A percentile compares a stretch with the other conserved stretches of the same genome.
Conservation (phyloP, 2,329 filamentous ascomycete genomes). For the Pseudopyricularia cyperi region DNA sequence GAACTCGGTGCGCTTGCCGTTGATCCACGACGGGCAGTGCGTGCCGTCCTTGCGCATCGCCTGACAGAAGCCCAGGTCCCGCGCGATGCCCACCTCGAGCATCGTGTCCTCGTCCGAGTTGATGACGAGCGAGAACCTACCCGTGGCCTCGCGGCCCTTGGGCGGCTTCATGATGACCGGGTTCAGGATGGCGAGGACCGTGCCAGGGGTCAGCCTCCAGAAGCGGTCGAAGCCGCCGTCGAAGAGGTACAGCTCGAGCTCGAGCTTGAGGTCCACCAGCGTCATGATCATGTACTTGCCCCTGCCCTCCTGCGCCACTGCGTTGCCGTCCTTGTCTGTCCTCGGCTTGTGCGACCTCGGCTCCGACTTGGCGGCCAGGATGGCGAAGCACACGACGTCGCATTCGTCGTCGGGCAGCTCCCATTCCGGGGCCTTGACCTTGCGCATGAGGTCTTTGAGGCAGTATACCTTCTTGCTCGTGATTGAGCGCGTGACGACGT, state of each 20-base stretch:
- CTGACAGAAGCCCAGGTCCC: constrained; percentile 84
- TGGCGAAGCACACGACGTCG: constrained; percentile 80
- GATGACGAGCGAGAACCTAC: constrained; percentile 74
- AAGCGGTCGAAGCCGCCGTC: constrained; percentile 81
- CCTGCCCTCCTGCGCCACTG: constrained; percentile 35
- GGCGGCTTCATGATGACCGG: constrained; percentile 83
- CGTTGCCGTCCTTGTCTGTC: constrained; percentile 23
- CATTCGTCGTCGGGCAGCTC: constrained; percentile 70
- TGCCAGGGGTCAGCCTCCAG: constrained; percentile 90
- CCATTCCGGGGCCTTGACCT: constrained; percentile 73
- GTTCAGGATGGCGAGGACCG: constrained; percentile 82
- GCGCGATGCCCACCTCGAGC: constrained; percentile 72
- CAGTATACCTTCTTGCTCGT: constrained; percentile 63
- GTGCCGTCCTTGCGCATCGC: constrained; percentile 73
- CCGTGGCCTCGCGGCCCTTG: constrained; percentile 59
- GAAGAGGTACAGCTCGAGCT: constrained; percentile 86
- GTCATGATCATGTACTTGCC: constrained; percentile 90
- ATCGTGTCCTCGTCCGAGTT: constrained; percentile 79
- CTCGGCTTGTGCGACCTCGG: constrained; percentile 49
- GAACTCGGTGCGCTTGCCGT: constrained; percentile 74
- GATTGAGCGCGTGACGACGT: constrained; percentile 64
- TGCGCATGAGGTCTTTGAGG: constrained; percentile 68
- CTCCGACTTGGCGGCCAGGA: constrained; percentile 79
- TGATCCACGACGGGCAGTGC: constrained; percentile 72
- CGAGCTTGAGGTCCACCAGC: constrained; percentile 78